Percentiles rank a stretch among this genome's conserved stretches.
phyloP scores from a whole-genome alignment of 148 eudicot species.

The Rhododendron ferrugineum region DNA sequence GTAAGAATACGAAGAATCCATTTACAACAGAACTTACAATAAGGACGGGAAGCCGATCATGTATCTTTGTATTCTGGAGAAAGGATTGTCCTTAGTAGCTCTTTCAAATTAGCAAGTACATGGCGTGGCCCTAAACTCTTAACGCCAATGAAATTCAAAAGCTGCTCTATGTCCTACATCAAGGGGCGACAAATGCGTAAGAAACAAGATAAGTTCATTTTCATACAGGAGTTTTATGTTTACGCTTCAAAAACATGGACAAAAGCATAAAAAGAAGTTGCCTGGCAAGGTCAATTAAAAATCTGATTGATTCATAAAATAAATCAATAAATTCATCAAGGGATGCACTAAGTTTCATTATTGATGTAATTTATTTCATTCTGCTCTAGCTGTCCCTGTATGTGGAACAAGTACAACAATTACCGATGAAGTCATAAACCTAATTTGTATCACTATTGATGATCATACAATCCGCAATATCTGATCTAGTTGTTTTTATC shows the following conservation, averaged over 20 bases:
- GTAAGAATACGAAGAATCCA: constrained; percentile 19
- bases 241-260: neutral
- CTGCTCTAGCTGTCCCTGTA: neutral
- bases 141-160: constrained; percentile 75
- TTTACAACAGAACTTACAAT: constrained; percentile 36
- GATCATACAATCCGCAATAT: neutral
- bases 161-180: constrained; percentile 89
- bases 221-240: neutral
- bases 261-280: neutral
- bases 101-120: constrained; percentile 79
- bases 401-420: neutral
- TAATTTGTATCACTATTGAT: neutral
- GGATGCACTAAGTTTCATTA: neutral
- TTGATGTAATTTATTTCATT: neutral
- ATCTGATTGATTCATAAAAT: neutral
- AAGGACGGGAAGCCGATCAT: constrained; percentile 21
- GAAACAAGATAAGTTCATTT: neutral
- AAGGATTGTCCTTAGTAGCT: constrained; percentile 62
- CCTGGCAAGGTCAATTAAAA: neutral
- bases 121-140: constrained; percentile 93
- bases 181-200: neutral
- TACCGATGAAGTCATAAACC: neutral
- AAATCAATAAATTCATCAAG: neutral
- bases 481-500: neutral
- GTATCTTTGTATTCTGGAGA: constrained; percentile 64